These are phyloP conservation scores for Microsporum audouinii DNA, from an alignment of 2,329 filamentous ascomycete genomes.

Conservation along the genomic window DNA sequence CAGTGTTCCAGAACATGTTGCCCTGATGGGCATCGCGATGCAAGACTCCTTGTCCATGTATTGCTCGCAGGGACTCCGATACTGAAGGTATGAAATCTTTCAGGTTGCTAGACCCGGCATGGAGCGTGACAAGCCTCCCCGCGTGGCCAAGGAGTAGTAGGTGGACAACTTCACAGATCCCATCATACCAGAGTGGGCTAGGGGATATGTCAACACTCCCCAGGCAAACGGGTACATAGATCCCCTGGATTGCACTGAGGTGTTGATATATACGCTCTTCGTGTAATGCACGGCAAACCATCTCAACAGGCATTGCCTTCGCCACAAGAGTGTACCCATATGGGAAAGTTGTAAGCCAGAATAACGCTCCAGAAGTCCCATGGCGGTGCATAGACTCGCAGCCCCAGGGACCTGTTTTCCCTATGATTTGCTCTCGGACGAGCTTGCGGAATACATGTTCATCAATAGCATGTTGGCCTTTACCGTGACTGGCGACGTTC, in stretches of 20 bases:
- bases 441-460: slow-evolving; percentile 7
- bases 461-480: slow-evolving; percentile 9
- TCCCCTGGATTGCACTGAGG: slow-evolving; percentile 13
- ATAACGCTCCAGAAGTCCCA: slow-evolving; percentile 16
- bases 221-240: slow-evolving; percentile 14
- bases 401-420: slow-evolving; percentile 6
- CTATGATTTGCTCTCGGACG: slow-evolving; percentile 7
- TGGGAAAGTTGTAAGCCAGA: slow-evolving; percentile 15
- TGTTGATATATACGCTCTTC: slow-evolving; percentile 14
- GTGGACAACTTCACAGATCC: slow-evolving; percentile 8
- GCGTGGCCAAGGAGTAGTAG: slow-evolving; percentile 10
- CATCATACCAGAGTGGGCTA: slow-evolving; percentile 10
- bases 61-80: slow-evolving; percentile 1
- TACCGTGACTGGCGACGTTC: slow-evolving; percentile 29
- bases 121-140: slow-evolving; percentile 5
- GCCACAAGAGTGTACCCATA: slow-evolving; percentile 16
- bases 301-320: slow-evolving; percentile 13
- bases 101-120: not conserved
- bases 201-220: slow-evolving; percentile 14
- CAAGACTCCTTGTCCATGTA: slow-evolving; percentile 1
- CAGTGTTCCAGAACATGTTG: slow-evolving; percentile 12
- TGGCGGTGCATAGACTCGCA: slow-evolving; percentile 16
- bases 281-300: slow-evolving; percentile 3
- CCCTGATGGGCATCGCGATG: slow-evolving; percentile 4
- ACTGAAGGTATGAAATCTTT: not conserved